Percentiles rank a stretch among this genome's conserved stretches.
phyloP scores from a whole-genome alignment of 208 protist species.

The Acanthamoeba comandoni region DNA sequence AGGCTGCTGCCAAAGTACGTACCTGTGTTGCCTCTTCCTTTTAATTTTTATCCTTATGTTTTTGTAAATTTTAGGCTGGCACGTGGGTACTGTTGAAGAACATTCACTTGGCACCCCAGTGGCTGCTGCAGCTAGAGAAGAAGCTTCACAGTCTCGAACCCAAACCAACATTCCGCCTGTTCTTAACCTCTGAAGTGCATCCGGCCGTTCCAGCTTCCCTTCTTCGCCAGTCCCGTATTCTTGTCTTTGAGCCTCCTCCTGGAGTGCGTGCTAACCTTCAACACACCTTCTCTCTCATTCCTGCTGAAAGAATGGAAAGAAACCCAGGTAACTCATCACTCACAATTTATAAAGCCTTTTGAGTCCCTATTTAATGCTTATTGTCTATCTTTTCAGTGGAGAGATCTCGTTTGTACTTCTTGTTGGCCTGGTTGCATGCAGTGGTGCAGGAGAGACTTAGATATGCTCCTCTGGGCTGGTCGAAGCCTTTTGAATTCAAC shows the following conservation, averaged over 20 bases:
- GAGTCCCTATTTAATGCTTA: conserved; percentile 3
- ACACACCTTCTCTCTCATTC: conserved; percentile 88
- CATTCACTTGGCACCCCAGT: conserved; percentile 95
- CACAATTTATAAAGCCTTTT: not conserved
- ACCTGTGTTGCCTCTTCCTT: not conserved
- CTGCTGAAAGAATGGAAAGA: conserved; percentile 77
- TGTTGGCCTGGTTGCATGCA: conserved; percentile 95
- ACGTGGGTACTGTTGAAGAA: conserved; percentile 98
- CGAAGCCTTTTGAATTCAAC: conserved; percentile 97
- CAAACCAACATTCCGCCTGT: conserved; percentile 93
- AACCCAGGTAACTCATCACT: conserved; percentile 1
- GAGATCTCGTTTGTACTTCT: conserved; percentile 95
- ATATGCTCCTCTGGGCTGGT: conserved; percentile 98
- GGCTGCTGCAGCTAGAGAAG: conserved; percentile 95
- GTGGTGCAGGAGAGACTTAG: conserved; percentile 95
- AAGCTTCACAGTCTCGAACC: conserved; percentile 92
- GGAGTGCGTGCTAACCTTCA: conserved; percentile 95
- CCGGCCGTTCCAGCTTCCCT: conserved; percentile 84
- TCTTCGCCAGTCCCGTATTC: conserved; percentile 88
- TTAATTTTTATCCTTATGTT: not conserved
- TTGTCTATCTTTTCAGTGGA: conserved; percentile 82
- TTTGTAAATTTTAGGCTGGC: conserved; percentile 78
- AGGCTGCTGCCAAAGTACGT: conserved; percentile 85
- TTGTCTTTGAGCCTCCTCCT: conserved; percentile 96
- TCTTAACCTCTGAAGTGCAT: conserved; percentile 96